phyloP scores from a whole-genome alignment of 1,284 basidiomycete genomes.

The Cronartium ribicola region DNA sequence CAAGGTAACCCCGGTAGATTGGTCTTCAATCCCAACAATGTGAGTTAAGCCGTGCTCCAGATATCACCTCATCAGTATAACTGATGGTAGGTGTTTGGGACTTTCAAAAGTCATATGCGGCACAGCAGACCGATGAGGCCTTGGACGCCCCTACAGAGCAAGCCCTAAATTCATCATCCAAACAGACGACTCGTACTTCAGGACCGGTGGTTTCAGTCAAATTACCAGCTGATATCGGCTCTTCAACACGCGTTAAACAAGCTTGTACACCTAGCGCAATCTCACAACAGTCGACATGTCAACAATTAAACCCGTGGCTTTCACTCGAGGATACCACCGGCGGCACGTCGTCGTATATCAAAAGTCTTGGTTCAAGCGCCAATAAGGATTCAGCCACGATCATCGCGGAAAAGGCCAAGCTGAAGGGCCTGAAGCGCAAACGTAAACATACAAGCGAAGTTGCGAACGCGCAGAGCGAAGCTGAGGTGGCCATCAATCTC shows the following conservation, averaged over 20 bases:
- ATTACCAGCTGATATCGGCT: background rate
- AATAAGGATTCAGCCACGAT: background rate
- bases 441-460: constrained; percentile 17
- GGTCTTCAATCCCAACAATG: constrained; percentile 20
- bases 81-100: background rate
- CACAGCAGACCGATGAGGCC: background rate
- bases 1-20: constrained; percentile 40
- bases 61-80: background rate
- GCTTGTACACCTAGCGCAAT: background rate
- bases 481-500: constrained; percentile 24
- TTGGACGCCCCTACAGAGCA: background rate
- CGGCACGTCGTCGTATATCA: constrained; percentile 21
- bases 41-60: background rate
- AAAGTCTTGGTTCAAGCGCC: constrained; percentile 14
- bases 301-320: constrained; percentile 26
- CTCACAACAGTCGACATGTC: background rate
- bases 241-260: background rate
- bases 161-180: background rate
- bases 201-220: constrained; percentile 9
- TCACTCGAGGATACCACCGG: constrained; percentile 6
- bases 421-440: constrained; percentile 25
- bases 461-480: constrained; percentile 8
- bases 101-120: background rate
- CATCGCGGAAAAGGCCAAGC: constrained; percentile 33
- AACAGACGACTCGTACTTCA: constrained; percentile 18